Percentiles rank a stretch among this genome's conserved stretches.
phyloP scores from a whole-genome alignment of 1,284 basidiomycete genomes.

The Ustilago tritici region DNA sequence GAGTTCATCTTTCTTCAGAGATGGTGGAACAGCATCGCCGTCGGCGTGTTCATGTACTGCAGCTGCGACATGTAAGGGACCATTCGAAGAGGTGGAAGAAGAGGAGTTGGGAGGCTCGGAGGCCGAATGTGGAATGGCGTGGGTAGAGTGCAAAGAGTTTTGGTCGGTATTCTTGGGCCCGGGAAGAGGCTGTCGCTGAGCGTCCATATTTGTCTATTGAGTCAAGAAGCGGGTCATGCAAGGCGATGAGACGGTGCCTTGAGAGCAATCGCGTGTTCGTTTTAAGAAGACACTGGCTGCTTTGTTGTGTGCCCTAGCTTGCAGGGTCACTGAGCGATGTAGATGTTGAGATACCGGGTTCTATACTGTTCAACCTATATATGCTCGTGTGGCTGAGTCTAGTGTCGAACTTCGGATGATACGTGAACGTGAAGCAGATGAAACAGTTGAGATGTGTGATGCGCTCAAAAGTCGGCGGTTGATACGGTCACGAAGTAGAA shows the following conservation, averaged over 20 bases:
- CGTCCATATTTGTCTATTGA: slow-evolving; percentile 10
- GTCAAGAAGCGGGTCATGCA: background rate
- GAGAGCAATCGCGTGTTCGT: background rate
- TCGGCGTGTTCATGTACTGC: background rate
- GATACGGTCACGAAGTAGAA: too few species aligned
- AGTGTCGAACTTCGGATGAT: background rate
- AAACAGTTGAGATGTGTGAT: background rate
- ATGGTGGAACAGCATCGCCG: background rate
- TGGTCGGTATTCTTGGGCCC: slow-evolving; percentile 4
- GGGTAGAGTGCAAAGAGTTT: slow-evolving; percentile 14
- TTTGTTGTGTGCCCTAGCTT: background rate
- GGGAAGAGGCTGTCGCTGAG: slow-evolving; percentile 5
- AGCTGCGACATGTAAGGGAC: background rate
- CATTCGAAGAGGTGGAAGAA: background rate
- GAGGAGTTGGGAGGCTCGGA: slow-evolving; percentile 27
- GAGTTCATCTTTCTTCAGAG: background rate
- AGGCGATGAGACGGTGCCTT: background rate
- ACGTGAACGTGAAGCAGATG: background rate
- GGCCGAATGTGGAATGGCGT: slow-evolving; percentile 31
- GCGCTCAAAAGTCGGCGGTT: too few species aligned
- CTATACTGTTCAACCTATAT: too few species aligned
- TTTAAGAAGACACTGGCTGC: background rate
- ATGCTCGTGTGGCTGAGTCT: too few species aligned
- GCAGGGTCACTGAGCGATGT: background rate
- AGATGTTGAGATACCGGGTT: background rate